Percentiles rank a stretch among this genome's conserved stretches.
Conservation (phyloP, 164 flowering plant species). For the Aristolochia contorta region DNA sequence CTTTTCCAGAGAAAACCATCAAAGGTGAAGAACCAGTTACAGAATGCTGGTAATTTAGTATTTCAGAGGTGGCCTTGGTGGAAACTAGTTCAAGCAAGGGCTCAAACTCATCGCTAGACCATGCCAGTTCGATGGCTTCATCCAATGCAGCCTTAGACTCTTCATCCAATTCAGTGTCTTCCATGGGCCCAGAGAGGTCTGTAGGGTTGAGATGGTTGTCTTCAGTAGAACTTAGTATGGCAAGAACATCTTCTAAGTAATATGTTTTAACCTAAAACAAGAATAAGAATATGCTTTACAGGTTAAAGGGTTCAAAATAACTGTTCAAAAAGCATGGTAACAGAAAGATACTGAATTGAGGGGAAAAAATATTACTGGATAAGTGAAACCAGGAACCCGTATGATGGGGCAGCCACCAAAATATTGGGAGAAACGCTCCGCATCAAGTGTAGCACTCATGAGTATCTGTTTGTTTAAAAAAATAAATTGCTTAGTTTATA, state of each 20-base stretch:
- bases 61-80: conserved; percentile 34
- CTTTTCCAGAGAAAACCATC: conserved; percentile 91
- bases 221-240: conserved; percentile 39
- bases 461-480: conserved; percentile 44
- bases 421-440: conserved; percentile 84
- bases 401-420: conserved; percentile 95
- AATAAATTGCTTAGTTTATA: background rate
- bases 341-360: background rate
- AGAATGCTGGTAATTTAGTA: conserved; percentile 78
- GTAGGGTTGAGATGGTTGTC: conserved; percentile 32
- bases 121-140: conserved; percentile 74
- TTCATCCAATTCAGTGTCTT: conserved; percentile 30
- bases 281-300: conserved; percentile 1
- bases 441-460: conserved; percentile 97
- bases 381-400: conserved; percentile 91
- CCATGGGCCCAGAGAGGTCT: conserved; percentile 9
- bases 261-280: conserved; percentile 63
- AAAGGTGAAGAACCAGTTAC: conserved; percentile 66
- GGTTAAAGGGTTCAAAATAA: background rate
- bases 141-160: conserved; percentile 57
- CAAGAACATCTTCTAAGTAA: conserved; percentile 83
- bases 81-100: conserved; percentile 62
- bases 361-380: conserved; percentile 47
- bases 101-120: conserved; percentile 74
- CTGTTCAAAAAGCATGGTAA: background rate